Conservation (phyloP, 139 green algal genomes). For the Closterium sp. region DNA sequence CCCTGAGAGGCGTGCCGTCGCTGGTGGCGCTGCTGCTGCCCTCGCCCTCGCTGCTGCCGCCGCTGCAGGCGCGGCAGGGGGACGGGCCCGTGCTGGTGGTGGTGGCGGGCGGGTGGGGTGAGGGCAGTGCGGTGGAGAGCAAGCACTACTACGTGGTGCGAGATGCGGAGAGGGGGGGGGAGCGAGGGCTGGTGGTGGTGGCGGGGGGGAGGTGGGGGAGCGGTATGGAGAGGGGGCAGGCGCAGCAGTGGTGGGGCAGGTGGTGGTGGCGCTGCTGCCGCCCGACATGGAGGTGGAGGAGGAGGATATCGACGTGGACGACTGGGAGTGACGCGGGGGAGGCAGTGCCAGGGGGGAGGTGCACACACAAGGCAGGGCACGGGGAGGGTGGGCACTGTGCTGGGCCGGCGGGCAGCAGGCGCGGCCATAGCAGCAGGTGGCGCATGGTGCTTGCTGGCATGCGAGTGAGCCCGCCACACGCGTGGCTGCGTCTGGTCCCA, state of each 20-base stretch:
- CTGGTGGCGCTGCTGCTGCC: conserved; percentile 27
- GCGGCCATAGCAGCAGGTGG: neutral
- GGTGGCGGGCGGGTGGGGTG: neutral
- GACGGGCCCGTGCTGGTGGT: neutral
- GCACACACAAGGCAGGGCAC: neutral
- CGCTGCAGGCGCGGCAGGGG: neutral
- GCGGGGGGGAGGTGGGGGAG: neutral
- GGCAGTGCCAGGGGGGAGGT: neutral
- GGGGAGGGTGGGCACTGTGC: too few species aligned
- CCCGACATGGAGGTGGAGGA: neutral
- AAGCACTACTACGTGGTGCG: neutral
- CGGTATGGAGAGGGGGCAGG: neutral
- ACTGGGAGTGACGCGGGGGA: neutral
- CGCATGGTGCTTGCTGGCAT: too few species aligned
- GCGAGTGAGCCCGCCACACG: too few species aligned
- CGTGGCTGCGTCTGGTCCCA: too few species aligned
- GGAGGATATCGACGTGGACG: neutral
- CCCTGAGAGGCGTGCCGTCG: neutral
- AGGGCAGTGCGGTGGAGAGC: neutral
- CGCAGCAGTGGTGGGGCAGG: neutral
- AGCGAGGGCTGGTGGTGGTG: neutral
- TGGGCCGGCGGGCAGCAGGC: neutral
- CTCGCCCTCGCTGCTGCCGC: neutral
- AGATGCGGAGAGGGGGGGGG: neutral
- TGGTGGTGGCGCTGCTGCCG: neutral